Base-by-base conservation (phyloP, 345 rosid species). In the Xanthoceras sorbifolium region DNA sequence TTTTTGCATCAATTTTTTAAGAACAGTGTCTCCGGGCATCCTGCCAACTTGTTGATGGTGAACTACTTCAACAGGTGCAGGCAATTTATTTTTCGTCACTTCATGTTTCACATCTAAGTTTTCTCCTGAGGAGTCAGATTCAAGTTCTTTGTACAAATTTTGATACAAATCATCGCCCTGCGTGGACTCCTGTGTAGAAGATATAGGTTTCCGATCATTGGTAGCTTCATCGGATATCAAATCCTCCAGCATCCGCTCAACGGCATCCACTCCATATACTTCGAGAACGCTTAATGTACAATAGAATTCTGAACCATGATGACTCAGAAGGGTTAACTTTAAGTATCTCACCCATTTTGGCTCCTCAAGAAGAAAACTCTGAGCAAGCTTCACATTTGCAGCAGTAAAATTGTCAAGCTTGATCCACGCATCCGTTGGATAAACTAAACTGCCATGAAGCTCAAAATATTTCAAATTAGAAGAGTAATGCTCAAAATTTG, bases 251-350 rank as follows among this genome's bases (percentile, higher is more conserved):
- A 94, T 91, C 80, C 90, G 59, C 82, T 97, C 99, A 73, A 94
- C 95, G 17, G 98, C 97, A 85, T 97, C 98, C 54, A 97, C 98
- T 75, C 99, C 98, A 60, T 86, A 94, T 26, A 89, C 97, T 86
- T 94, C 96, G 40, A 94, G 62, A 61, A 89, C 76, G 72, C 98
- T 97, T 65, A 94, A 81, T 0, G 99, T 97, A 78, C 99, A 97
- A 75, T 97, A 97, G 84, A 97, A 94, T 83, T 97, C 99, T 42
- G 91, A 85, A 6, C 99, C 98, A 74, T 90, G 82, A 78, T 97
- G 98, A 78, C 87, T 89, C 22, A 87, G 71, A 74, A 97, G 89
- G 75, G 79, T 92, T 61, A 94, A 86, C 79, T 87, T 97, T 38
- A 97, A 77, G 78, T 97, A 97, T 79, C 97, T 90, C 60, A 84